Percentiles rank a stretch among this genome's conserved stretches.
Evolutionary conservation across 1,284 basidiomycete species (phyloP).

Genomic region (Irpex rosettiformis): DNA sequence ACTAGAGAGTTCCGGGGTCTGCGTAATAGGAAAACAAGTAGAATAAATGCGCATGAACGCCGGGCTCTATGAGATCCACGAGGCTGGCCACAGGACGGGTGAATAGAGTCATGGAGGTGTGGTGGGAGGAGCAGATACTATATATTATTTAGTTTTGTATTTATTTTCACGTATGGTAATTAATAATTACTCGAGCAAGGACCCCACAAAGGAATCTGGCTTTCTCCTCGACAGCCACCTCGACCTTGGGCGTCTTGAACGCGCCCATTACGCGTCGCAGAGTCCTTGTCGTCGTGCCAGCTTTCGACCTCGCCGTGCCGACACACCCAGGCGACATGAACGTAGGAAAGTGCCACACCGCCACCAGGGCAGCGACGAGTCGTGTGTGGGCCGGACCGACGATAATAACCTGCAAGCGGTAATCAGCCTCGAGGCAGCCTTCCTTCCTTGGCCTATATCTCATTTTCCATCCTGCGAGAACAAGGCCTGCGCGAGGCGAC

Average conservation of each 20-base stretch:
- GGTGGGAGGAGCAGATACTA: neutral
- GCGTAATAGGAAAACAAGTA: neutral
- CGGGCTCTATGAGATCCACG: neutral
- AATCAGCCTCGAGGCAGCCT: slow-evolving; percentile 39
- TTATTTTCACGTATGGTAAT: too few relatives aligned
- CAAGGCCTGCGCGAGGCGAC: slow-evolving; percentile 20
- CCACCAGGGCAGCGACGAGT: neutral
- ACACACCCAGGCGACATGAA: neutral
- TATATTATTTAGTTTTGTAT: too few relatives aligned
- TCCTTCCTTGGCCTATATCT: slow-evolving; percentile 32
- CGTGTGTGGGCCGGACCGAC: slow-evolving; percentile 11
- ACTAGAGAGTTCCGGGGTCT: neutral
- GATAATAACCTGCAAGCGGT: slow-evolving; percentile 22
- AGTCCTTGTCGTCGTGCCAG: neutral
- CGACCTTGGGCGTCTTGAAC: neutral
- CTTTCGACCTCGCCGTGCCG: neutral
- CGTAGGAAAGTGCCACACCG: neutral
- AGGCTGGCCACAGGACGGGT: neutral
- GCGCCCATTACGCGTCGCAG: neutral
- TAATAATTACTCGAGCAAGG: neutral
- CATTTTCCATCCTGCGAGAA: slow-evolving; percentile 26
- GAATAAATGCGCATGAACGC: neutral
- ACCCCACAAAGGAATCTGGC: neutral
- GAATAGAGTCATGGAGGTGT: neutral
- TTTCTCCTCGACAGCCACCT: neutral